A percentile compares a stretch with the other conserved stretches of the same genome.
phyloP scores from a whole-genome alignment of 2,329 filamentous ascomycete species.

The Penicillium fuscoglaucum region DNA sequence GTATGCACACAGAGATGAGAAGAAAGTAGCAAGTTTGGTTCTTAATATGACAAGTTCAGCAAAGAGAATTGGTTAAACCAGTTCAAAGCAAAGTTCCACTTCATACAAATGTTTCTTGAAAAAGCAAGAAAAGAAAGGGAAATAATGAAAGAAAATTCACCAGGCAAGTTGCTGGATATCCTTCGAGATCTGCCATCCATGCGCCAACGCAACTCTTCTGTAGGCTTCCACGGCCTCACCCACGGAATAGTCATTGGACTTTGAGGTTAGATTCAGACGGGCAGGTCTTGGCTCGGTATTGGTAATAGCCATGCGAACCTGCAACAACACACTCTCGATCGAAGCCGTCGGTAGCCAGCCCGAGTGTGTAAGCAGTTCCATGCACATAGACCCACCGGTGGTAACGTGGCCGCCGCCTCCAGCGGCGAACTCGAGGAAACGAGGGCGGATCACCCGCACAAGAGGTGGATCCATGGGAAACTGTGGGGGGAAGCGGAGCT shows the following conservation, averaged over 20 bases:
- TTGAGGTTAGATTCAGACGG: conserved; percentile 54
- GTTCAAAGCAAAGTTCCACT: not conserved
- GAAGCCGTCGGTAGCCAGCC: conserved; percentile 75
- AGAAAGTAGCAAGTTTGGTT: not conserved
- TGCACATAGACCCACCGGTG: conserved; percentile 76
- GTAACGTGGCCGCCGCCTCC: conserved; percentile 89
- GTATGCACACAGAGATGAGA: not conserved
- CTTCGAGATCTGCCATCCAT: conserved; percentile 71
- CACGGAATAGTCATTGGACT: conserved; percentile 61
- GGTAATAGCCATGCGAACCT: conserved; percentile 75
- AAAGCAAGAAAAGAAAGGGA: not conserved
- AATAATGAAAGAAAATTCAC: conserved; percentile 1
- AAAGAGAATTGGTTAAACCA: not conserved
- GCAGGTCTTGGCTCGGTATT: conserved; percentile 70
- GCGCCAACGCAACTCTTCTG: conserved; percentile 62
- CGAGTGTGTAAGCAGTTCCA: conserved; percentile 78
- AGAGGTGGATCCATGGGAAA: conserved; percentile 82
- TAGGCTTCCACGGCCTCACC: conserved; percentile 74
- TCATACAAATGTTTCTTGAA: not conserved
- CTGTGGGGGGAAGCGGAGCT: conserved; percentile 74
- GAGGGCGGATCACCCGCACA: conserved; percentile 76
- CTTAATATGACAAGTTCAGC: not conserved
- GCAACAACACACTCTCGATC: conserved; percentile 77
- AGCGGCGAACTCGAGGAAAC: conserved; percentile 67
- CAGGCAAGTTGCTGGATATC: conserved; percentile 56